Base-by-base conservation (phyloP, 495 filamentous ascomycete genomes). In the Aspergillus baeticus region DNA sequence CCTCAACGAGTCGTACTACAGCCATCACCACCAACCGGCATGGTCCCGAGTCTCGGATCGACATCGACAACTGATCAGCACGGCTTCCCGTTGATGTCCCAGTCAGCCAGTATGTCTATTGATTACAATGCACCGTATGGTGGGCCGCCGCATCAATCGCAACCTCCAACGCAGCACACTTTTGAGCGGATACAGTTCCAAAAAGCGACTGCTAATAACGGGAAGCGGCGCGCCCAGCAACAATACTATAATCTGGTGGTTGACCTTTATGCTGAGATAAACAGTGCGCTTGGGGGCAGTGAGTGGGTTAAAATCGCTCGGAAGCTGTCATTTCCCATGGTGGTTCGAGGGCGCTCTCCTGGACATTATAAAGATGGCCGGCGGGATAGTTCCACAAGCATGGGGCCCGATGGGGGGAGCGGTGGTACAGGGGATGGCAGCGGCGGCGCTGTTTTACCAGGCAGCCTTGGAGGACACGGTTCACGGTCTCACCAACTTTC, bases 181-280 rank as follows among this genome's bases (percentile, higher is more conserved):
- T 98, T 97, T 65, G 92, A 97, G 62, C 85, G 93, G 2, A 96
- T 97, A 39, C 93, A 98, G 64, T 98, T 98, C 78, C 96, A 96
- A 67, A 89, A 89, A 48, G 94, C 93, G 2, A 98, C 93, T 1
- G 91, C 92, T 4, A 98, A 98, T 74, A 98, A 98, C 58, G 93
- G 93, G 20, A 96, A 96, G 66, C 78, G 93, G 50, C 78, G 93
- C 41, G 91, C 93, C 0, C 89, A 90, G 10, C 93, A 97, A 67
- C 93, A 96, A 63, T 96, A 91, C 67, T 98, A 96, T 67, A 92
- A 95, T 60, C 78, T 98, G 26, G 82, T 96, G 26, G 88, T 96
- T 1, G 92, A 97, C 66, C 83, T 98, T 3, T 91, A 85, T 61
- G 93, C 87, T 21, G 88, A 96, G 59, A 76, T 94, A 7, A 76